Evolutionary conservation across 129 eudicot species (phyloP), one percentile per base, ranked within the genome.

Genomic region (Helichrysum umbraculigerum): DNA sequence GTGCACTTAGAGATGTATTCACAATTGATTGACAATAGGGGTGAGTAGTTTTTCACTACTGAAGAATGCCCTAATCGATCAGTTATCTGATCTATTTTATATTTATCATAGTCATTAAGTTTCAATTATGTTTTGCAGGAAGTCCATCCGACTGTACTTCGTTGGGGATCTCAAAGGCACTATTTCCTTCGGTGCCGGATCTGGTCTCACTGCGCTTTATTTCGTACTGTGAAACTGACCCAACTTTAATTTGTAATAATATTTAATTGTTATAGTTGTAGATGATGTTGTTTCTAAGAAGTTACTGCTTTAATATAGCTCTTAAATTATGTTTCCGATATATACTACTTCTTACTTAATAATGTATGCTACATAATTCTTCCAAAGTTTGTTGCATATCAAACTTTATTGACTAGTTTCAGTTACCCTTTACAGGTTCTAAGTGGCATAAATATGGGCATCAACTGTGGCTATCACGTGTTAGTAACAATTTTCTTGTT

Each of bases 81-180:
- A 58, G 64, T 44, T 63, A 32, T 62, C 19, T 54, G 4, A 58
- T 35, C 47, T 33, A 4, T 69, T 59, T 1, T 35, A 8, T 30
- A 20, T 51, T 14, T 60, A 54, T 14, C 17, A 14, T 82, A 42
- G 44, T 39, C 39, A 33, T 37, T 30, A 44, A 39, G 33, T 75
- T 54, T 57, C 15, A 21, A 3, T 5, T 9, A 42, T 42, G 9
- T 70, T 81, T 79, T 68, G 41, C 84, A 93, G 98, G 98, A 77
- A 90, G 96, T 51, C 98, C 98, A 41, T 92, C 98, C 19, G 98
- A 94, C 75, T 94, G 98, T 80, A 75, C 98, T 54, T 91, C 97
- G 16, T 66, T 94, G 77, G 97, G 98, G 39, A 72, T 91, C 75
- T 88, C 98, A 10, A 73, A 85, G 77, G 84, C 87, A 25, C 89